phyloP scores from a whole-genome alignment of 148 eudicot genomes.

The Silene latifolia region DNA sequence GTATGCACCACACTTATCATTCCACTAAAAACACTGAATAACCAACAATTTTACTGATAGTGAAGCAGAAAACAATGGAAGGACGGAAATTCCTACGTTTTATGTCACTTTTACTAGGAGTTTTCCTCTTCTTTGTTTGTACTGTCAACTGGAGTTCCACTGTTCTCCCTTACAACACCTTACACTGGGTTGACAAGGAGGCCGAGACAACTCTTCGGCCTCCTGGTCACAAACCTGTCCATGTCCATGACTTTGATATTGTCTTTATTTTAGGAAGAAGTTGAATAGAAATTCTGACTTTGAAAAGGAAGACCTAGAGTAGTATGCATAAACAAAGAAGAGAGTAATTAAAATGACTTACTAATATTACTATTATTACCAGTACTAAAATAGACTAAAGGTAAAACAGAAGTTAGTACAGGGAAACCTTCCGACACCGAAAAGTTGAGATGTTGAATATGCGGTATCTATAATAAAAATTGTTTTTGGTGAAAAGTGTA shows the following conservation, averaged over 20 bases:
- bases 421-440: too few relatives aligned
- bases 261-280: too few relatives aligned
- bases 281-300: too few relatives aligned
- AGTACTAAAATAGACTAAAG: too few relatives aligned
- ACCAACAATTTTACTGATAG: neutral
- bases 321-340: too few relatives aligned
- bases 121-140: slow-evolving; percentile 42
- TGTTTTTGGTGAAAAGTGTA: neutral
- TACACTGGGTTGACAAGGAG: slow-evolving; percentile 18
- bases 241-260: slow-evolving; percentile 2
- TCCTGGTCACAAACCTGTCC: slow-evolving; percentile 5
- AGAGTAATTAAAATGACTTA: too few relatives aligned
- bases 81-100: slow-evolving; percentile 34
- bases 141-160: slow-evolving; percentile 27
- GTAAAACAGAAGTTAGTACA: too few relatives aligned
- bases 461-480: too few relatives aligned
- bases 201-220: slow-evolving; percentile 25
- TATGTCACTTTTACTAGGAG: slow-evolving; percentile 34
- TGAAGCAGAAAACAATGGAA: slow-evolving; percentile 31
- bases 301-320: too few relatives aligned
- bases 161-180: slow-evolving; percentile 31
- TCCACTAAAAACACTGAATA: neutral
- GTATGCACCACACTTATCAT: neutral
- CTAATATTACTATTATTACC: too few relatives aligned
- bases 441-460: too few relatives aligned